Evolutionary conservation across 768 basidiomycete species (phyloP).

Genomic region (Kwoniella dejecticola): DNA sequence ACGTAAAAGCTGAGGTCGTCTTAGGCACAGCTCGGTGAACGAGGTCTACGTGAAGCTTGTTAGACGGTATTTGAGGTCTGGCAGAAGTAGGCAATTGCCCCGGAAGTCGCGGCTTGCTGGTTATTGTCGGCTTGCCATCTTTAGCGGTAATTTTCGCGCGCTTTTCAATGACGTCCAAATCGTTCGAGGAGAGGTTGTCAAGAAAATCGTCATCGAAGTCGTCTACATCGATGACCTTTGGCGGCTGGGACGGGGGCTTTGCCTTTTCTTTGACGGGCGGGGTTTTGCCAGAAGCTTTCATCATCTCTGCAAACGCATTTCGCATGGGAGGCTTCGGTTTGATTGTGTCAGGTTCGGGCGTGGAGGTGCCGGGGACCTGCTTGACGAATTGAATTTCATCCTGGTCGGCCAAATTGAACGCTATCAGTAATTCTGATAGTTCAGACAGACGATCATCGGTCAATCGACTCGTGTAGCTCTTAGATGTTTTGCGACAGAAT

Average conservation of each 20-base stretch:
- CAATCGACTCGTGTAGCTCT: slow-evolving; percentile 46
- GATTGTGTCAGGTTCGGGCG: not conserved
- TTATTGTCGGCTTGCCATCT: slow-evolving; percentile 1
- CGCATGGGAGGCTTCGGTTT: slow-evolving; percentile 22
- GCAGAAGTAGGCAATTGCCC: slow-evolving; percentile 13
- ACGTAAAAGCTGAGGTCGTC: slow-evolving; percentile 28
- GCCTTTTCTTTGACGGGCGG: slow-evolving; percentile 16
- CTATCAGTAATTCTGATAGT: slow-evolving; percentile 68
- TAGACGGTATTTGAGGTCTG: slow-evolving; percentile 19
- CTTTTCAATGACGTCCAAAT: slow-evolving; percentile 47
- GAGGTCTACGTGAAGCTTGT: slow-evolving; percentile 42
- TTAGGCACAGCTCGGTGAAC: slow-evolving; percentile 28
- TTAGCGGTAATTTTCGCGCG: slow-evolving; percentile 29
- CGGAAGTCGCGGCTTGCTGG: slow-evolving; percentile 8
- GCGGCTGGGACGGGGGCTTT: slow-evolving; percentile 11
- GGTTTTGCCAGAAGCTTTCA: slow-evolving; percentile 36
- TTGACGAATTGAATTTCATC: slow-evolving; percentile 65
- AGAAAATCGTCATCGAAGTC: slow-evolving; percentile 49
- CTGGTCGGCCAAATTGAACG: slow-evolving; percentile 60
- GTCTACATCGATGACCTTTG: slow-evolving; percentile 21
- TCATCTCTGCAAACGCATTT: slow-evolving; percentile 53
- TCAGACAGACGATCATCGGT: slow-evolving; percentile 62
- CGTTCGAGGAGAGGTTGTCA: slow-evolving; percentile 29
- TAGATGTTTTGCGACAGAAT: slow-evolving; percentile 45
- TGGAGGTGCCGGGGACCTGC: slow-evolving; percentile 3